Evolutionary conservation across 1,284 basidiomycete genomes (phyloP).

Genomic region (Pisolithus thermaeus): DNA sequence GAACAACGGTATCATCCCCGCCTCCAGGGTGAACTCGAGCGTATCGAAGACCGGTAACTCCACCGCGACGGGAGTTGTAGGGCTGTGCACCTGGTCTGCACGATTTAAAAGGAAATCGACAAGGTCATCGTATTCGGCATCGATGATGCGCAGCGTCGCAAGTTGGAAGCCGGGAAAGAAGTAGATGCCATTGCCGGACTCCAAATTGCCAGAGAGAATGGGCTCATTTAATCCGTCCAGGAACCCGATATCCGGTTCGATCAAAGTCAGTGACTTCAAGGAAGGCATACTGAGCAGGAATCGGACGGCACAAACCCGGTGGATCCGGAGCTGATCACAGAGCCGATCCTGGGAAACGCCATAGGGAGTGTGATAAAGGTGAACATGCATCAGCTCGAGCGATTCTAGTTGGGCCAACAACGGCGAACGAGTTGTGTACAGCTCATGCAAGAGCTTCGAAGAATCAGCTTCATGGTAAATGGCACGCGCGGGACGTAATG

Average conservation of each 20-base stretch:
- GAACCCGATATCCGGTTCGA: neutral
- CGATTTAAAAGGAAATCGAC: slow-evolving; percentile 2
- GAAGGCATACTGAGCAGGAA: slow-evolving; percentile 2
- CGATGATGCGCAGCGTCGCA: neutral
- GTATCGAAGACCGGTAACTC: neutral
- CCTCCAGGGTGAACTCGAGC: slow-evolving; percentile 1
- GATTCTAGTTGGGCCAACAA: slow-evolving; percentile 2
- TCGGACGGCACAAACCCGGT: neutral
- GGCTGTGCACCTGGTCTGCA: neutral
- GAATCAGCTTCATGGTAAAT: neutral
- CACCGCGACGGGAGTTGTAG: too few species aligned
- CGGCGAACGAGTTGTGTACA: neutral
- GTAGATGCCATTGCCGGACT: neutral
- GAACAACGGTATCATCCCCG: neutral
- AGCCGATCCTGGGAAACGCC: neutral
- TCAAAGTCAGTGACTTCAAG: slow-evolving; percentile 1
- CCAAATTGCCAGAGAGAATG: neutral
- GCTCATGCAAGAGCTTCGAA: neutral
- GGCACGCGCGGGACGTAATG: neutral
- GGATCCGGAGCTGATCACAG: neutral
- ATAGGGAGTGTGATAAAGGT: neutral
- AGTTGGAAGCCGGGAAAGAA: neutral
- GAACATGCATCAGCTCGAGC: slow-evolving; percentile 1
- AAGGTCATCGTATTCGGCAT: neutral
- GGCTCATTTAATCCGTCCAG: slow-evolving; percentile 3